Percentiles rank a stretch among this genome's conserved stretches.
These are phyloP conservation scores for Blakeslea trispora DNA, from an alignment of 371 early-diverging fungal genomes.

Conservation along the genomic window DNA sequence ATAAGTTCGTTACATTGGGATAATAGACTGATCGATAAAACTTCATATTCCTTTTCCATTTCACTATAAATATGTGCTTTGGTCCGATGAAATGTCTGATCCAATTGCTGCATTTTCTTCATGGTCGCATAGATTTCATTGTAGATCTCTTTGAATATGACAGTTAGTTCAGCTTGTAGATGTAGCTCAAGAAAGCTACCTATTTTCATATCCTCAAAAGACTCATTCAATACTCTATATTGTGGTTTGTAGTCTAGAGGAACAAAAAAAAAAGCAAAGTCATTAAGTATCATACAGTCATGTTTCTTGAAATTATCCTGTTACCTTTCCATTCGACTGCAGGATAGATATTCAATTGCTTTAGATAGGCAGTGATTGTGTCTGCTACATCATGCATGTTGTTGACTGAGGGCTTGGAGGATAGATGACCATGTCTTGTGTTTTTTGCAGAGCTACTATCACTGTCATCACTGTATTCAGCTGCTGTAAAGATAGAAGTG, in stretches of 20 bases:
- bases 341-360: conserved; percentile 6
- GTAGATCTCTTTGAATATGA: conserved; percentile 23
- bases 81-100: conserved; percentile 24
- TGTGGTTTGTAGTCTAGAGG: conserved; percentile 33
- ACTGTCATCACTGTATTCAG: conserved; percentile 7
- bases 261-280: background rate
- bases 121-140: conserved; percentile 31
- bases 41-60: conserved; percentile 31
- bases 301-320: too few species aligned
- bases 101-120: conserved; percentile 28
- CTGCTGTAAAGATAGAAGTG: conserved; percentile 25
- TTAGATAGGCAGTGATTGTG: conserved; percentile 3
- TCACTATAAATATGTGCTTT: conserved; percentile 26
- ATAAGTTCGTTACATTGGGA: conserved; percentile 23
- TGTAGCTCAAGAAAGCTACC: conserved; percentile 9
- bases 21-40: conserved; percentile 26
- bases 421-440: conserved; percentile 12
- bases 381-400: background rate
- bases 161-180: background rate
- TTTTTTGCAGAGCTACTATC: conserved; percentile 13
- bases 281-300: too few species aligned
- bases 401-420: background rate
- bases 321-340: conserved; percentile 23
- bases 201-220: conserved; percentile 27
- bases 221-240: conserved; percentile 33